Conservation (phyloP, 148 eudicot species). For the Cornus suecica region DNA sequence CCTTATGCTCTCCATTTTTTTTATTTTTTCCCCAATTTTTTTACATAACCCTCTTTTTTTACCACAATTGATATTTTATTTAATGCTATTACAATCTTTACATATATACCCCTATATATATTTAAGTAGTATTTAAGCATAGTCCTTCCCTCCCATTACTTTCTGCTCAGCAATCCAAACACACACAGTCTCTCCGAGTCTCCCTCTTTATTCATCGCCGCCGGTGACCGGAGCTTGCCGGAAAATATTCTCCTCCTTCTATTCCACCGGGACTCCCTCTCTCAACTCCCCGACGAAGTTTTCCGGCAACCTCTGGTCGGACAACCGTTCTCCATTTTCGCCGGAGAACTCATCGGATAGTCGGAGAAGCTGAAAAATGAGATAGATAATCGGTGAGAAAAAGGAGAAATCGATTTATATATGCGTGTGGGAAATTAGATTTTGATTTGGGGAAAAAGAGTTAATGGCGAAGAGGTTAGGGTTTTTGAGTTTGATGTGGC, state of each 20-base stretch:
- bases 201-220: neutral
- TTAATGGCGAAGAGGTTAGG: slow-evolving; percentile 12
- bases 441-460: neutral
- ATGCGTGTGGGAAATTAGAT: neutral
- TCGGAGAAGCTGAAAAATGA: neutral
- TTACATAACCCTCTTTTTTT: too few relatives aligned
- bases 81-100: too few relatives aligned
- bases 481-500: neutral
- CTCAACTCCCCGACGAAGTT: neutral
- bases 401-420: too few relatives aligned
- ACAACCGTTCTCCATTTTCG: neutral
- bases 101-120: too few relatives aligned
- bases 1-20: too few relatives aligned
- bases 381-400: too few relatives aligned
- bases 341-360: neutral
- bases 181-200: neutral
- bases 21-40: too few relatives aligned
- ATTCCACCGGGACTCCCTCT: neutral
- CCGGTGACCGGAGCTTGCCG: neutral
- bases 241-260: neutral
- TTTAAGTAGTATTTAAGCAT: too few relatives aligned
- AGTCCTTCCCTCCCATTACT: neutral
- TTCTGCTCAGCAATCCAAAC: neutral
- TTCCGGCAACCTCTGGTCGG: neutral
- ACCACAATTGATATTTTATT: too few relatives aligned